Evolutionary conservation across 805 yeast species (phyloP).

Genomic region (Starmerella apicola): DNA sequence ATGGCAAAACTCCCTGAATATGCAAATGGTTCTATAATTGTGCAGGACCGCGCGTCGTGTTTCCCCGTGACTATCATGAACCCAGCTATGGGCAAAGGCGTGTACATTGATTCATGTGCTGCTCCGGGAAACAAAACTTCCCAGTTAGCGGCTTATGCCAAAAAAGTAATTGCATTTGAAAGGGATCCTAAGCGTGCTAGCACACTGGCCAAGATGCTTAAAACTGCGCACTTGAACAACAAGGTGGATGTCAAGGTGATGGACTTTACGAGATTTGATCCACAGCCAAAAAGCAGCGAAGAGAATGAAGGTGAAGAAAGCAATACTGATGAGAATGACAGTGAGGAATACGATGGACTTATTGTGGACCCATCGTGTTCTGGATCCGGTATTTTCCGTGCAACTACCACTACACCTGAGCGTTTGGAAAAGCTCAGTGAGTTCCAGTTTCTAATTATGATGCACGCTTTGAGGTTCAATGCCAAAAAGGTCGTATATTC

Average conservation of each 20-base stretch:
- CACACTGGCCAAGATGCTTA: conserved; percentile 63
- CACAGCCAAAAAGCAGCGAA: no score
- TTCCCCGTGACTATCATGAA: conserved; percentile 80
- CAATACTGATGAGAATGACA: conserved; percentile 38
- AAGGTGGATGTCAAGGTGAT: conserved; percentile 34
- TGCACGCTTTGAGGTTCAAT: conserved; percentile 65
- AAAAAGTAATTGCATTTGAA: conserved; percentile 59
- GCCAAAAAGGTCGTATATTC: conserved; percentile 78
- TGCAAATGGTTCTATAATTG: conserved; percentile 62
- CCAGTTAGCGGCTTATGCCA: conserved; percentile 62
- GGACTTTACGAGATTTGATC: conserved; percentile 53
- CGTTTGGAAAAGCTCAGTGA: conserved; percentile 64
- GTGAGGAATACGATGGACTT: conserved; percentile 62
- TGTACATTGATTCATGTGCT: conserved; percentile 82
- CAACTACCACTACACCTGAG: conserved; percentile 27
- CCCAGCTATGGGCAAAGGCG: conserved; percentile 33
- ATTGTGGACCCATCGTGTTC: conserved; percentile 96
- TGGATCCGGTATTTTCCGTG: conserved; percentile 83
- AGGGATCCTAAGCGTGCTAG: conserved; percentile 63
- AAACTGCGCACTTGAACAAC: conserved; percentile 52
- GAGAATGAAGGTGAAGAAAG: no score
- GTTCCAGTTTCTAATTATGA: conserved; percentile 78
- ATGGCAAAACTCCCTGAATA: conserved; percentile 60
- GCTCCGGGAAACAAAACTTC: conserved; percentile 99
- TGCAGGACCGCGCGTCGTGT: conserved; percentile 94